Evolutionary conservation across 2,329 filamentous ascomycete genomes (phyloP), one percentile per base, ranked within the genome.

Genomic region (Nemania serpens): DNA sequence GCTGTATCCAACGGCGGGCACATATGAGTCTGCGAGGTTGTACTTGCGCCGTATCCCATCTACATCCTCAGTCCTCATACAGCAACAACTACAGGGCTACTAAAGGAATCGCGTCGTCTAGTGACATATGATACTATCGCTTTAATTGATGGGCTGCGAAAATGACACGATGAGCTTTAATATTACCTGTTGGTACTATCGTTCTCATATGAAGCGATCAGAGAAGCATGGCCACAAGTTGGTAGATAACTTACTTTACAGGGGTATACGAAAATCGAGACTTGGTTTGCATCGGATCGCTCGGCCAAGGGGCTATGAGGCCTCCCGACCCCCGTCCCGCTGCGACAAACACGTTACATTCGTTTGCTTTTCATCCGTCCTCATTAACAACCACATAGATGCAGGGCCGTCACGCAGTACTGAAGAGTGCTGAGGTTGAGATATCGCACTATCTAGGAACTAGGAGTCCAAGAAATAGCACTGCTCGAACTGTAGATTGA

Each of bases 401-500:
- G 25, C 25, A 29, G 25, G 25, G 25, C 25, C 25, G 25, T 29
- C 25, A 29, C 7, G 7, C 25, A 29, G 20, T 45, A 2, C 13
- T 15, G 6, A 25, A 45, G 7, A 29, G 25, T 29, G 25, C 25
- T 29, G 25, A n/a, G 25, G 10, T 18, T 25, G 17, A 45, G 20
- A 25, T 43, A 10, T 9, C 18, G 17, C 41, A 43, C 20, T n/a
- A 6, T 2, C 9, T 15, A 29, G 20, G 12, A 12, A 13, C 41
- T 22, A 12, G 13, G 10, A 25, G n/a, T 54, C n/a, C 15, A 25
- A 2, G 18, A 17, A 4, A 20, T 5, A 15, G 25, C 13, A 3
- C 29, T 34, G 17, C 2, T 6, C 36, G 55, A 17, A 20, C 36
- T n/a, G 22, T 18, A 22, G 42, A 53, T 18, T 63, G 55, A 60